A percentile compares a stretch with the other conserved stretches of the same genome.
These are phyloP conservation scores for Tetracladium maxilliforme DNA, from an alignment of 2,329 filamentous ascomycete genomes.

Conservation along the genomic window DNA sequence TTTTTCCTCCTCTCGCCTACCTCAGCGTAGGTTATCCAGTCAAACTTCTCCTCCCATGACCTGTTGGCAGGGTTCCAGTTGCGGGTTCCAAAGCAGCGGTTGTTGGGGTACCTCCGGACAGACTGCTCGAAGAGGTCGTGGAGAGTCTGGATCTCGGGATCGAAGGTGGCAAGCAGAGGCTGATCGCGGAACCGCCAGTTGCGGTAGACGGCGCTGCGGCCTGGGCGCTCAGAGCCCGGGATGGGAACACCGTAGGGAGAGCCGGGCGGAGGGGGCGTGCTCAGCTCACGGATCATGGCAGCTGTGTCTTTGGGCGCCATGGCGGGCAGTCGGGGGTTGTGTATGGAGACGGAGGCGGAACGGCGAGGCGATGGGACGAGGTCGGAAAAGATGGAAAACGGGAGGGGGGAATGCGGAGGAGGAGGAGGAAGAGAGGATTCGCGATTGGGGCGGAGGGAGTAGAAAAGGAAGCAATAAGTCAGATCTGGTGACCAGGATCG, in stretches of 20 bases:
- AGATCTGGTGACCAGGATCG: too few species aligned
- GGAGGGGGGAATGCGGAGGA: too few species aligned
- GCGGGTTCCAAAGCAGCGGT: constrained; percentile 65
- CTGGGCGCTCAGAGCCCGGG: constrained; percentile 58
- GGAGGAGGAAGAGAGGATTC: too few species aligned
- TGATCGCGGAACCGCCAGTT: constrained; percentile 66
- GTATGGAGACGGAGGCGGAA: too few species aligned
- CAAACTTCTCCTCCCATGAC: constrained; percentile 58
- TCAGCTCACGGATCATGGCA: too few species aligned
- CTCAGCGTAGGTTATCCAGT: constrained; percentile 73
- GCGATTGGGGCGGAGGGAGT: too few species aligned
- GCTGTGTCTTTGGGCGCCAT: too few species aligned
- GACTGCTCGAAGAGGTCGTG: constrained; percentile 70
- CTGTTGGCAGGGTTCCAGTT: constrained; percentile 64
- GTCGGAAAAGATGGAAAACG: too few species aligned
- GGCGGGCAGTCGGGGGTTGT: too few species aligned
- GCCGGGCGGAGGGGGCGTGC: constrained; percentile 53
- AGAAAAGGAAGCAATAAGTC: too few species aligned
- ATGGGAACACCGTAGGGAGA: constrained; percentile 66
- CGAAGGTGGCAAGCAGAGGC: constrained; percentile 54
- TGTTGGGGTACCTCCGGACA: constrained; percentile 46
- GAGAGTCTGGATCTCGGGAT: constrained; percentile 55
- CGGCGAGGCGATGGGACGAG: too few species aligned
- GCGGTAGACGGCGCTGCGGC: constrained; percentile 65
- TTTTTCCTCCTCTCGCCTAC: constrained; percentile 69